phyloP scores from a whole-genome alignment of 2,329 filamentous ascomycete species.

The Sarocladiaceae sp. region DNA sequence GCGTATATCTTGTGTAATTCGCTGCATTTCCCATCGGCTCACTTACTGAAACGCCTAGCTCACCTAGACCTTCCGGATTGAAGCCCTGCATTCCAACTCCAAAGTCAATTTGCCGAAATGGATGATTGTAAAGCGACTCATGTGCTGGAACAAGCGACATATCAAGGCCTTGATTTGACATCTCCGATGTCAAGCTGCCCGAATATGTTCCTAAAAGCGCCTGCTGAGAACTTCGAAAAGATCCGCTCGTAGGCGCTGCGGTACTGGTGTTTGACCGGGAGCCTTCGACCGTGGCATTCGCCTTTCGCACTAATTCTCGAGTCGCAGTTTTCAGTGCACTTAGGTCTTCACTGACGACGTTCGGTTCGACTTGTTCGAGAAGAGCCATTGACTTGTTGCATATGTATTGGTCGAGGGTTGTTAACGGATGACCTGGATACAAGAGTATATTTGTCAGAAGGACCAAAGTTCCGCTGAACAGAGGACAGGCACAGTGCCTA shows the following conservation, averaged over 20 bases:
- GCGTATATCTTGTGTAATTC: not conserved
- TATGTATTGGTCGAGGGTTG: conserved; percentile 24
- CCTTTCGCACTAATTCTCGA: not conserved
- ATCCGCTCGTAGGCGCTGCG: not conserved
- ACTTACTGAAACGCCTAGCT: not conserved
- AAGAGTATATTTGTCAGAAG: conserved; percentile 28
- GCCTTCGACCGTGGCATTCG: not conserved
- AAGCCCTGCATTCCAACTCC: not conserved
- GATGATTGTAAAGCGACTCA: not conserved
- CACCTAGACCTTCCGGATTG: not conserved
- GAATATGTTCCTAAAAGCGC: not conserved
- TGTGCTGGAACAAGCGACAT: not conserved
- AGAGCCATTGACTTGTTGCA: conserved; percentile 21
- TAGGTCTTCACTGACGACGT: not conserved
- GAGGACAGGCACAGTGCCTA: conserved; percentile 24
- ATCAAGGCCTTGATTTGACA: not conserved
- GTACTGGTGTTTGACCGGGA: not conserved
- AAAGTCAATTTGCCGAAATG: not conserved
- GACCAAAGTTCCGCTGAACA: conserved; percentile 29
- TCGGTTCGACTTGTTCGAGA: conserved; percentile 17
- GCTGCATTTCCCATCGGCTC: not conserved
- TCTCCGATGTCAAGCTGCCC: not conserved
- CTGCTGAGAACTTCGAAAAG: not conserved
- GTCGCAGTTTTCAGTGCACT: not conserved
- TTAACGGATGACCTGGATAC: conserved; percentile 20